Percentiles rank a stretch among this genome's conserved stretches.
Conservation (phyloP, 495 filamentous ascomycete species). For the Penicillium crystallinum region DNA sequence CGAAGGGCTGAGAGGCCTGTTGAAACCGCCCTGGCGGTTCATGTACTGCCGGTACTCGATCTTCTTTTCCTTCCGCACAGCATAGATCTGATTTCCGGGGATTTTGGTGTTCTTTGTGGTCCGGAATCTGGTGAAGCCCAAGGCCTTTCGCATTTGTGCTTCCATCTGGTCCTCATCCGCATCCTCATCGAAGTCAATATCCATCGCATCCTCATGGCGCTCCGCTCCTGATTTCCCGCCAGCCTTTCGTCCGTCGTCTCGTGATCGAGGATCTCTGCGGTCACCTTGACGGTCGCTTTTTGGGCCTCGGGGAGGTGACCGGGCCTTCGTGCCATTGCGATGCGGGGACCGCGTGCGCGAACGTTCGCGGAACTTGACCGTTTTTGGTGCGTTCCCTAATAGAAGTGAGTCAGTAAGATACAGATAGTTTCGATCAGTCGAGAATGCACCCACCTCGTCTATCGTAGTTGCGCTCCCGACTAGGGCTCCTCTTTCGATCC, state of each 20-base stretch:
- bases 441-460: conserved; percentile 33
- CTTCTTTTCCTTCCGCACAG: conserved; percentile 88
- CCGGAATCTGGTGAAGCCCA: conserved; percentile 85
- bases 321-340: conserved; percentile 35
- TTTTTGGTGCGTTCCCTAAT: conserved; percentile 30
- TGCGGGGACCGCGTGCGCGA: conserved; percentile 41
- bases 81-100: conserved; percentile 79
- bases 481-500: conserved; percentile 43
- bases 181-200: conserved; percentile 42
- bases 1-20: conserved; percentile 73
- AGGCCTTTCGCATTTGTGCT: conserved; percentile 69
- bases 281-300: conserved; percentile 31
- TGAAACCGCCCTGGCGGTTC: conserved; percentile 96
- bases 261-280: conserved; percentile 28
- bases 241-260: conserved; percentile 22
- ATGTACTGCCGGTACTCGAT: conserved; percentile 97
- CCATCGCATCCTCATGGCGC: conserved; percentile 37
- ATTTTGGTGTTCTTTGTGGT: conserved; percentile 90
- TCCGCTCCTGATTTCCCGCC: conserved; percentile 14
- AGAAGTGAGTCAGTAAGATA: not conserved
- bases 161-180: conserved; percentile 64
- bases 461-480: conserved; percentile 42
- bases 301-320: conserved; percentile 30
- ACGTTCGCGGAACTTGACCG: conserved; percentile 37
- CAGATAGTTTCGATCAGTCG: not conserved